These are phyloP conservation scores for Hamamelis virginiana DNA, from an alignment of 164 flowering plant genomes.

Conservation along the genomic window DNA sequence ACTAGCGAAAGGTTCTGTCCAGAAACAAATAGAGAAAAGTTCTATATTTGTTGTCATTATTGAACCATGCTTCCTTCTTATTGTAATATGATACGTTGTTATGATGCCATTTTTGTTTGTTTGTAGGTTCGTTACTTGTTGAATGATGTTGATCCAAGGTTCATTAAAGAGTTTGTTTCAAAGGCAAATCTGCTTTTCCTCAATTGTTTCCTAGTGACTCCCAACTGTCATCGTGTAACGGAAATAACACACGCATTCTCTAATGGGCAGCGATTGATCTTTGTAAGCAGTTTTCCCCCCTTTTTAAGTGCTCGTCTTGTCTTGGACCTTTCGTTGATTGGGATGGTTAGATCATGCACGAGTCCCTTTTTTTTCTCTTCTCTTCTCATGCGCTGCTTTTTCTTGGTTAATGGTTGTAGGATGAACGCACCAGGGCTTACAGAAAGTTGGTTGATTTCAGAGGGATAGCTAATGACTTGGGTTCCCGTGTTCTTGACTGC, in stretches of 20 bases:
- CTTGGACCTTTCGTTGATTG: neutral
- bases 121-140: constrained; percentile 60
- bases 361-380: neutral
- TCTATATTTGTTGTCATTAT: too few species aligned
- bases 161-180: constrained; percentile 36
- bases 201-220: constrained; percentile 63
- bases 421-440: constrained; percentile 68
- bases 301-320: neutral
- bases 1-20: too few species aligned
- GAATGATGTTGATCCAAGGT: constrained; percentile 43
- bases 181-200: constrained; percentile 49
- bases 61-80: too few species aligned
- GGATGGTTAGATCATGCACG: neutral
- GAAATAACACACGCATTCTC: constrained; percentile 46
- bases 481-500: constrained; percentile 54
- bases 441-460: constrained; percentile 58
- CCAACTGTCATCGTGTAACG: constrained; percentile 74
- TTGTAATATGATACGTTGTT: neutral
- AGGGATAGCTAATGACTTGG: constrained; percentile 56
- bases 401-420: constrained; percentile 44
- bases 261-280: constrained; percentile 46
- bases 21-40: too few species aligned
- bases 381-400: neutral
- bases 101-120: constrained; percentile 1
- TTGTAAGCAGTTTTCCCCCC: constrained; percentile 48